Evolutionary conservation across 176 grass and related monocot species (phyloP), one percentile per base, ranked within the genome.

Genomic region (Triticum turgidum): DNA sequence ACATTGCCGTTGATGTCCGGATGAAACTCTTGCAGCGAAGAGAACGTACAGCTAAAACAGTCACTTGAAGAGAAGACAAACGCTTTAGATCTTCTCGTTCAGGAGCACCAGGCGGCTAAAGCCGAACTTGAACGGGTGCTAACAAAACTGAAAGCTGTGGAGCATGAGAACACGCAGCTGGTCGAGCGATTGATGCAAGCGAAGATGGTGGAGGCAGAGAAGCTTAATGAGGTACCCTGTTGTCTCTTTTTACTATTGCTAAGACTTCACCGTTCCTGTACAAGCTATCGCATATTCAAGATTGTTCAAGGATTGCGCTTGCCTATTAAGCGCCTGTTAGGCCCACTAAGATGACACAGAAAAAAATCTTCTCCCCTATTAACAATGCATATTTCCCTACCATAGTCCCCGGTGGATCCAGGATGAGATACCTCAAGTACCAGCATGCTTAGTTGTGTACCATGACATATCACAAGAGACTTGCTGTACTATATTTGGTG

Each of bases 161-260:
- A 92, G 78, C 30, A 86, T 74, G 97, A 96, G 39, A 99, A 93
- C 80, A 94, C 80, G 47, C 90, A 71, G 58, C 76, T 99, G 80
- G 92, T 96, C 29, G 90, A 99, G 88, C 84, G 92, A 72, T 96
- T 94, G 94, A 96, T 96, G 97, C 85, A 94, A 45, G 97, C 96
- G 68, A 99, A 99, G 87, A 99, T 99, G 97, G 91, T 94, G 79
- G 94, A 92, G 63, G 97, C 97, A 79, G 97, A 99, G 90, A 99
- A 58, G 87, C 90, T 99, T 77, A 99, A 99, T n/a, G 94, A 99
- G 97, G 97, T 99, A 88, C 45, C 41, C 76, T 80, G 42, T 82
- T 25, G 39, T 84, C 34, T 62, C 59, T 81, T 80, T 74, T 32
- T 52, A 33, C n/a, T 69, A 33, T 41, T 74, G 63, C 39, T 72